phyloP scores from a whole-genome alignment of 306 rosid species.

The Glycine latifolia region DNA sequence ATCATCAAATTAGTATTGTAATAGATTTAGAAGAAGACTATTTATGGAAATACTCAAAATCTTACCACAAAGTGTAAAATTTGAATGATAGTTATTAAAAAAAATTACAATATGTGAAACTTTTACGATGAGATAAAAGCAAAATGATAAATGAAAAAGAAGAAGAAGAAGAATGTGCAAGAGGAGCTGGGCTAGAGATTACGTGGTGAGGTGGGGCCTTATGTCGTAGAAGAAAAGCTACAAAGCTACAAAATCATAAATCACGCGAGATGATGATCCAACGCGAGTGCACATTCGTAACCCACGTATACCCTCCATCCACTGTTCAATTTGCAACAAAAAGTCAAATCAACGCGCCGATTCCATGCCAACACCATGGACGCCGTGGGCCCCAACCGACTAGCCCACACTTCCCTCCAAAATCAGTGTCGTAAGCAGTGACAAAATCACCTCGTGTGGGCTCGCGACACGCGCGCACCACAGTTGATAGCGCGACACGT shows the following conservation, averaged over 20 bases:
- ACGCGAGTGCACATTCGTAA: slow-evolving; percentile 6
- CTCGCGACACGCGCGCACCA: slow-evolving; percentile 61
- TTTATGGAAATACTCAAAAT: too few species aligned
- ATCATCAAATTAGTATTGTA: too few species aligned
- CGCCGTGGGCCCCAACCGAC: slow-evolving; percentile 57
- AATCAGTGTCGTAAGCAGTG: slow-evolving; percentile 83
- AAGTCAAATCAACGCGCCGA: slow-evolving; percentile 60
- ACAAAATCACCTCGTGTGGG: slow-evolving; percentile 64
- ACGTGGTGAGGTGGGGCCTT: slow-evolving; percentile 54
- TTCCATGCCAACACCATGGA: slow-evolving; percentile 41
- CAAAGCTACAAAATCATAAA: slow-evolving; percentile 35
- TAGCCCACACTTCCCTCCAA: slow-evolving; percentile 58
- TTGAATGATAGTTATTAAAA: too few species aligned
- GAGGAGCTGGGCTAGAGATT: slow-evolving; percentile 10
- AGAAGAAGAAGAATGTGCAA: not conserved
- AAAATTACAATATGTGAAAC: too few species aligned
- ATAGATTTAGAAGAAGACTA: too few species aligned
- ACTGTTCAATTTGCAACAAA: slow-evolving; percentile 40
- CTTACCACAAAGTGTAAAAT: too few species aligned
- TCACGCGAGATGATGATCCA: slow-evolving; percentile 48
- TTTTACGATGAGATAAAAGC: not conserved
- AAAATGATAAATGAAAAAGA: not conserved
- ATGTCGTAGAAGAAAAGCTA: slow-evolving; percentile 20
- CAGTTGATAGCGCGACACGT: slow-evolving; percentile 56
- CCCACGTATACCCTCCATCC: slow-evolving; percentile 47